Evolutionary conservation across 192 early-diverging fungal species (phyloP).

Genomic region (Globomyces pollinis-pini): DNA sequence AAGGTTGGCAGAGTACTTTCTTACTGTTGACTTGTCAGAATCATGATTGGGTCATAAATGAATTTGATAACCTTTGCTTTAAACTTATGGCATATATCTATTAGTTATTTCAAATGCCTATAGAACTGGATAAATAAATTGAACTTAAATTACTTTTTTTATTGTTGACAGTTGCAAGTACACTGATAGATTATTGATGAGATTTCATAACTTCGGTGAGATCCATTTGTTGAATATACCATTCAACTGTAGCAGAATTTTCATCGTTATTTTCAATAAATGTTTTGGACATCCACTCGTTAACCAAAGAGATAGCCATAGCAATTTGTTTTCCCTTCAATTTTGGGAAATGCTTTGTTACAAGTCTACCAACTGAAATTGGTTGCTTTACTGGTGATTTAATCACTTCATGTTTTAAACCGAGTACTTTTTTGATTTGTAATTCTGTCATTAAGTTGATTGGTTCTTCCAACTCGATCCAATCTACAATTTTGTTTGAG

Average conservation of each 20-base stretch:
- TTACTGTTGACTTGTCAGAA: too few species aligned
- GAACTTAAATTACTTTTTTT: too few species aligned
- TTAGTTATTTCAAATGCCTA: too few species aligned
- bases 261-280: slow-evolving; percentile 34
- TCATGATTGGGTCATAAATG: too few species aligned
- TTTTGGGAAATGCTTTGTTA: slow-evolving; percentile 35
- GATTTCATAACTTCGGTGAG: too few species aligned
- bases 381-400: slow-evolving; percentile 1
- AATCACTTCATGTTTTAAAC: slow-evolving; percentile 16
- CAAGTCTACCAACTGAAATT: slow-evolving; percentile 32
- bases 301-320: slow-evolving; percentile 16
- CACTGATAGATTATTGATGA: too few species aligned
- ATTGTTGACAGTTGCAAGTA: too few species aligned
- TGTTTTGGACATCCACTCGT: slow-evolving; percentile 43
- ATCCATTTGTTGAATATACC: slow-evolving; percentile 24
- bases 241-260: slow-evolving; percentile 38
- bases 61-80: too few species aligned
- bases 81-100: too few species aligned
- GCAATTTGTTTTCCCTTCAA: slow-evolving; percentile 31
- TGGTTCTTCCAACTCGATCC: slow-evolving; percentile 18
- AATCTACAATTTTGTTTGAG: slow-evolving; percentile 28
- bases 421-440: slow-evolving; percentile 21
- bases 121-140: too few species aligned
- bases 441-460: slow-evolving; percentile 21
- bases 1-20: too few species aligned